Base-by-base conservation (phyloP, 2,329 filamentous ascomycete genomes). In the Monilinia laxa region DNA sequence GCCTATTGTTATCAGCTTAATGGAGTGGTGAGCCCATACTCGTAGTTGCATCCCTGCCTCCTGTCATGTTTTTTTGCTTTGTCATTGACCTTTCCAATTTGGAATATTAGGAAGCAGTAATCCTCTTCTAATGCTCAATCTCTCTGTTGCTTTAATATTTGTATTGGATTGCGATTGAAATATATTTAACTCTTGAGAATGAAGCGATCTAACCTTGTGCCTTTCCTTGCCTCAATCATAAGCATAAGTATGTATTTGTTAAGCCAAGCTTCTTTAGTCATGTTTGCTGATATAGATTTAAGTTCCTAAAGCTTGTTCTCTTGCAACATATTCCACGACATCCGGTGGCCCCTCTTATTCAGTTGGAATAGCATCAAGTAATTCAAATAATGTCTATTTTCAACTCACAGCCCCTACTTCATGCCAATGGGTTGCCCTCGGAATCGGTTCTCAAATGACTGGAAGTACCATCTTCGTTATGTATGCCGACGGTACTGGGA, bases 381-480 rank as follows among this genome's bases (percentile, higher is more conserved):
- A 71, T 18, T 56, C 68, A 9, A 86, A 85, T 9, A 81, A 81
- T 1, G 81, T 88, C 67, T 87, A 82, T 75, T 81, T 88, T 73
- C 84, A 85, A 67, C 78, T 88, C 63, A 80, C 79, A 47, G 84
- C 83, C 2, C 84, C 85, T 0, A 81, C 79, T 25, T 78, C 74
- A 5, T 82, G 84, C 71, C 75, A 81, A 78, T 88, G 83, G 82
- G 80, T 85, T n/a, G 83, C 79, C 3, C 75, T 88, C 2, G 86
- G 85, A 3, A 84, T 87, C 72, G 86, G 86, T 38, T 77, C 70
- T 1, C 71, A 76, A 51, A 88, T 88, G 86, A 70, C 77, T 10
- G 82, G 81, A 42, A 76, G 85, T 6, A 85, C 84, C 71, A 87
- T 88, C 64, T 87, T 88, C 73, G 76, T 87, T 38, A 80, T 87